Conservation (phyloP, 352 stramenopile species). For the Pythium dissotocum region DNA sequence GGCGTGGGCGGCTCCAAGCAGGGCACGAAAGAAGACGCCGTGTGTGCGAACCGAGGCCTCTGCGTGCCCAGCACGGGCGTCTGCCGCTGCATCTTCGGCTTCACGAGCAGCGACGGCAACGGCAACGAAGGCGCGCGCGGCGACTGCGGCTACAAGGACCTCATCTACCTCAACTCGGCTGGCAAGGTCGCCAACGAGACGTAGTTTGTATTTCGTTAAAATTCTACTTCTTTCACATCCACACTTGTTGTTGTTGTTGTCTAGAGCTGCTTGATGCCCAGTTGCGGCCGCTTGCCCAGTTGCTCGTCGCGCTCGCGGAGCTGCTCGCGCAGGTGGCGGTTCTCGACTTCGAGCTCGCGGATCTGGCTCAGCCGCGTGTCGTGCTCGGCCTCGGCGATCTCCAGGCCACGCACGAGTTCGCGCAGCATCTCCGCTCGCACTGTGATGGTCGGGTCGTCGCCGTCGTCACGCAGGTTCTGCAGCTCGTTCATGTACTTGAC, state of each 20-base stretch:
- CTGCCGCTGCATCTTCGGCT: conserved; percentile 72
- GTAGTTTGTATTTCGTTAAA: conserved; percentile 21
- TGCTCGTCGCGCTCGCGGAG: conserved; percentile 50
- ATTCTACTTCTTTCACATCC: conserved; percentile 3
- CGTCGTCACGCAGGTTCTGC: conserved; percentile 29
- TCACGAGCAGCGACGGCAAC: conserved; percentile 76
- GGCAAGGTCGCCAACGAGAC: conserved; percentile 60
- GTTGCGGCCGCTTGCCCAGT: conserved; percentile 14
- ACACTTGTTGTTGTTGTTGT: background rate
- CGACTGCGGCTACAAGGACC: conserved; percentile 90
- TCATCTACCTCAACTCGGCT: conserved; percentile 70
- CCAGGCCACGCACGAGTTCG: conserved; percentile 71
- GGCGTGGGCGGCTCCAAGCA: conserved; percentile 41
- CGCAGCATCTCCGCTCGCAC: conserved; percentile 43
- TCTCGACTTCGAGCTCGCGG: conserved; percentile 66
- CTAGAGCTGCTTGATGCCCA: conserved; percentile 22
- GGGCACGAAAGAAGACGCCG: conserved; percentile 67
- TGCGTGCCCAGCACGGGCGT: conserved; percentile 52
- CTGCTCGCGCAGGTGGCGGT: conserved; percentile 47
- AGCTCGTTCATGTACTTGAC: conserved; percentile 61
- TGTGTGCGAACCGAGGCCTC: conserved; percentile 61
- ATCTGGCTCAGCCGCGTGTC: conserved; percentile 77
- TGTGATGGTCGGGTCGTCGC: conserved; percentile 33
- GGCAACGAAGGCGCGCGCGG: conserved; percentile 83
- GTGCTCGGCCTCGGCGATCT: conserved; percentile 73